phyloP scores from a whole-genome alignment of 148 eudicot species.

The Amaranthus cruentus region DNA sequence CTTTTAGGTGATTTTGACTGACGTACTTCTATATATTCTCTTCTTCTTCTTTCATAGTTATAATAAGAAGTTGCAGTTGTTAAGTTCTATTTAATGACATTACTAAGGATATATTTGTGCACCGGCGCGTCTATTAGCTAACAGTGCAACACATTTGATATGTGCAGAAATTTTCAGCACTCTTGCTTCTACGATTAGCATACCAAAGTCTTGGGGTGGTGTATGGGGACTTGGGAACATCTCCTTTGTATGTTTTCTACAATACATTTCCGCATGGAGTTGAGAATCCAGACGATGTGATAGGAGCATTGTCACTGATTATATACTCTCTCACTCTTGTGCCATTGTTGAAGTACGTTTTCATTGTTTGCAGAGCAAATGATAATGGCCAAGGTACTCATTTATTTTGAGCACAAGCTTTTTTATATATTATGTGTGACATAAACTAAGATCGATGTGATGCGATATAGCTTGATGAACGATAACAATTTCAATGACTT shows the following conservation, averaged over 20 bases:
- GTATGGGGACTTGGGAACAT: slow-evolving; percentile 96
- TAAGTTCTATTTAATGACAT: not conserved
- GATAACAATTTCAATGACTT: not conserved
- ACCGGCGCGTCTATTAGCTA: slow-evolving; percentile 16
- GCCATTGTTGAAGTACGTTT: slow-evolving; percentile 87
- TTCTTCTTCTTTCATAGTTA: not conserved
- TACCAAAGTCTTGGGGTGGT: slow-evolving; percentile 99
- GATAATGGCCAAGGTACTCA: slow-evolving; percentile 88
- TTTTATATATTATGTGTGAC: no score
- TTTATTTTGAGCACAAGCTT: slow-evolving; percentile 9
- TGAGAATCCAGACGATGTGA: slow-evolving; percentile 61
- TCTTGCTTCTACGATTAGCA: slow-evolving; percentile 73
- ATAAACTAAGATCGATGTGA: no score
- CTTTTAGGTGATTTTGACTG: no score
- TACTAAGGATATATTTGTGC: not conserved
- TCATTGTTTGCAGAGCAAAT: slow-evolving; percentile 85
- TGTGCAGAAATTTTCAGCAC: slow-evolving; percentile 74
- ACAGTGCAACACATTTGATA: slow-evolving; percentile 9
- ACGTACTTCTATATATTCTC: not conserved
- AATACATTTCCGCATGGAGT: slow-evolving; percentile 82
- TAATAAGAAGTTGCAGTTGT: not conserved
- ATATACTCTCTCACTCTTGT: slow-evolving; percentile 92
- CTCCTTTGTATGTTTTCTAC: slow-evolving; percentile 94
- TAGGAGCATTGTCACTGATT: slow-evolving; percentile 92
- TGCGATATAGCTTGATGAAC: no score